These are phyloP conservation scores for Talaromyces sp. DNA, from an alignment of 2,329 filamentous ascomycete genomes.

Conservation along the genomic window DNA sequence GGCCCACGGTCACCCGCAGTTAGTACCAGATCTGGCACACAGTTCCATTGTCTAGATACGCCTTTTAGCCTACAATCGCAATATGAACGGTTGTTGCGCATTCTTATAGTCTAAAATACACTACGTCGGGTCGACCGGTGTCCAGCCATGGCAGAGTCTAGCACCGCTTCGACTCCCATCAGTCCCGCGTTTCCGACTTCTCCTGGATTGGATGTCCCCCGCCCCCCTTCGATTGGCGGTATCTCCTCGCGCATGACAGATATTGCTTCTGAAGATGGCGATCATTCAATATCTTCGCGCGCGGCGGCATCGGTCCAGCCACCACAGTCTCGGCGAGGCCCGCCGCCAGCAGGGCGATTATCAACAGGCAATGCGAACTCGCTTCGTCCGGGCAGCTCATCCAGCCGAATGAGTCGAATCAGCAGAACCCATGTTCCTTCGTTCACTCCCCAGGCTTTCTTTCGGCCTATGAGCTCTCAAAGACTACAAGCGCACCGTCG, in stretches of 20 bases:
- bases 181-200: constrained; percentile 6
- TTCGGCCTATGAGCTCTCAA: constrained; percentile 94
- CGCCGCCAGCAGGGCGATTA: constrained; percentile 35
- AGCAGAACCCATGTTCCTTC: constrained; percentile 86
- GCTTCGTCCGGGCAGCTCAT: constrained; percentile 50
- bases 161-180: constrained; percentile 12
- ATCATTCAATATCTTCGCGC: constrained; percentile 29
- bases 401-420: constrained; percentile 53
- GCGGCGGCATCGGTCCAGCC: constrained; percentile 47
- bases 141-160: constrained; percentile 11
- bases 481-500: constrained; percentile 85
- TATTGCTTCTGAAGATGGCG: constrained; percentile 49
- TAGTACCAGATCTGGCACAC: background rate
- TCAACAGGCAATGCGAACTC: constrained; percentile 39
- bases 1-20: background rate
- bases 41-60: background rate
- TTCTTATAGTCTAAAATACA: constrained; percentile 2
- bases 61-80: background rate
- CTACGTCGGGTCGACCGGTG: background rate
- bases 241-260: constrained; percentile 71
- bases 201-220: constrained; percentile 49
- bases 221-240: constrained; percentile 36
- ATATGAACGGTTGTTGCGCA: constrained; percentile 1
- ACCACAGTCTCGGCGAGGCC: constrained; percentile 53
- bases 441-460: constrained; percentile 84